A percentile compares a stretch with the other conserved stretches of the same genome.
Evolutionary conservation across 345 rosid genomes (phyloP).

Genomic region (Clausena lansium): DNA sequence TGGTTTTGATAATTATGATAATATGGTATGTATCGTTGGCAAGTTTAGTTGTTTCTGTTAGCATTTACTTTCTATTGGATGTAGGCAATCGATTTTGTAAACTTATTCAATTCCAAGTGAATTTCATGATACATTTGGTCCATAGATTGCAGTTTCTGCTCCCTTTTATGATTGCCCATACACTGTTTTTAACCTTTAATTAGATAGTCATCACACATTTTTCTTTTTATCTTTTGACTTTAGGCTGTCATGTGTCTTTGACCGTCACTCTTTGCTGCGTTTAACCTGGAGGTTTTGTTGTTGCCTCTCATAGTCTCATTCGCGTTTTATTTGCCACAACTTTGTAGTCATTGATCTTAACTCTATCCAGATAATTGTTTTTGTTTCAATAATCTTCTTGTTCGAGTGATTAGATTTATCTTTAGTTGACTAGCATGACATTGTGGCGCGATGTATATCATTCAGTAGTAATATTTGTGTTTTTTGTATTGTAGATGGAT

Average conservation of each 20-base stretch:
- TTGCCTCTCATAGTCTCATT: background rate
- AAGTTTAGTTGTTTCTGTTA: background rate
- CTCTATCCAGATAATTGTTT: background rate
- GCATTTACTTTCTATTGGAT: background rate
- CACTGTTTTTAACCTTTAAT: background rate
- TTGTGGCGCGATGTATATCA: slow-evolving; percentile 11
- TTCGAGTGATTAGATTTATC: background rate
- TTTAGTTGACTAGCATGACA: background rate
- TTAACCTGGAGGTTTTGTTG: slow-evolving; percentile 5
- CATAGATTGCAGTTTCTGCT: background rate
- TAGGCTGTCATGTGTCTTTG: slow-evolving; percentile 4
- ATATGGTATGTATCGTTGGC: background rate
- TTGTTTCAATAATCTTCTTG: background rate
- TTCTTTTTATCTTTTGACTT: background rate
- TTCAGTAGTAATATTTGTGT: slow-evolving; percentile 16
- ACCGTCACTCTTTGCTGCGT: background rate
- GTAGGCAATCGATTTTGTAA: background rate
- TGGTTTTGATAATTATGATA: slow-evolving; percentile 1
- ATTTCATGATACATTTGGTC: background rate
- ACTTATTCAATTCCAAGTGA: background rate
- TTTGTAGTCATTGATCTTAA: background rate
- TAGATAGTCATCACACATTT: background rate
- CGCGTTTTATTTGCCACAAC: background rate
- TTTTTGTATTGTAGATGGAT: slow-evolving; percentile 61
- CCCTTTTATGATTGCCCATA: background rate